These are phyloP conservation scores for Serendipita sp. DNA, from an alignment of 768 basidiomycete species.

Conservation along the genomic window DNA sequence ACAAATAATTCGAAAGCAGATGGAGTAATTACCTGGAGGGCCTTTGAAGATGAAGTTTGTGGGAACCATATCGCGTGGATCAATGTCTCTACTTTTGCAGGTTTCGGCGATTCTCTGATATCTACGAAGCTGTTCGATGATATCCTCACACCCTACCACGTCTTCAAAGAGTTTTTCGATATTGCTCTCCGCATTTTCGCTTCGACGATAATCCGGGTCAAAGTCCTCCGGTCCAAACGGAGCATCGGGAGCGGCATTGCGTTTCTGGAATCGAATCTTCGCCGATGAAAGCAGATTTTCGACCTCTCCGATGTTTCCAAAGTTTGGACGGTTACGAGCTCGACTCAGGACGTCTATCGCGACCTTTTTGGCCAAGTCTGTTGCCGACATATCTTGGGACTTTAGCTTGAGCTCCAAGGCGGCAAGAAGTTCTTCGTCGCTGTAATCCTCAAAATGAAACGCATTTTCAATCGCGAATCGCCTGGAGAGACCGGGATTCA, in stretches of 20 bases:
- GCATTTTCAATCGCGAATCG: constrained; percentile 56
- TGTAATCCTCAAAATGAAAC: constrained; percentile 55
- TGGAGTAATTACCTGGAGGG: constrained; percentile 37
- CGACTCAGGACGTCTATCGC: constrained; percentile 32
- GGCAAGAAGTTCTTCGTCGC: constrained; percentile 32
- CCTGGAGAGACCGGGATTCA: constrained; percentile 50
- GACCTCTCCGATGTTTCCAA: constrained; percentile 50
- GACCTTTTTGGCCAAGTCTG: constrained; percentile 37
- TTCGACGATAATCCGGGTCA: constrained; percentile 44
- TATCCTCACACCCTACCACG: constrained; percentile 42
- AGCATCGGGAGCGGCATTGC: constrained; percentile 18
- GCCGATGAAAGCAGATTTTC: constrained; percentile 42
- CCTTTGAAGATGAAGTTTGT: constrained; percentile 59
- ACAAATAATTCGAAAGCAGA: not conserved
- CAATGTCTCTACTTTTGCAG: constrained; percentile 27
- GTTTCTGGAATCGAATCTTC: constrained; percentile 31
- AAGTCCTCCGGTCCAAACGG: constrained; percentile 38
- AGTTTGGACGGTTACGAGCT: constrained; percentile 34
- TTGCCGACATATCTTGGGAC: constrained; percentile 40
- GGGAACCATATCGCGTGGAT: constrained; percentile 38
- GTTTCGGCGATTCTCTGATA: constrained; percentile 36
- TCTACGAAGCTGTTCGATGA: constrained; percentile 32
- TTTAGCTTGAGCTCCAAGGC: constrained; percentile 43
- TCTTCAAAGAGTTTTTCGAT: constrained; percentile 44
- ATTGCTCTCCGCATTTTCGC: constrained; percentile 31